These are phyloP conservation scores for Cajanus cajan DNA, from an alignment of 306 rosid species.

Conservation along the genomic window DNA sequence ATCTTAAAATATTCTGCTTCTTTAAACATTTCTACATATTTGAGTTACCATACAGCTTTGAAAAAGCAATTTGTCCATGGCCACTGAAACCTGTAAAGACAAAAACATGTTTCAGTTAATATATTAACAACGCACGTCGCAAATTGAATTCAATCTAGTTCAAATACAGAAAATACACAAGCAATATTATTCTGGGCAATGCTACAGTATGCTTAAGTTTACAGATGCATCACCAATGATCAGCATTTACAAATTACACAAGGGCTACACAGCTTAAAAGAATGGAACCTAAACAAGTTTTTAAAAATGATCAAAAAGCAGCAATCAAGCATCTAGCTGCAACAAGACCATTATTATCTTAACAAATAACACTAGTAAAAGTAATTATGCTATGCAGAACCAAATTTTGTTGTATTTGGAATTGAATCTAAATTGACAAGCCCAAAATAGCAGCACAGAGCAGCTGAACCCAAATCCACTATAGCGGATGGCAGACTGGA, in stretches of 20 bases:
- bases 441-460: not conserved
- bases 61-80: not conserved
- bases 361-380: not conserved
- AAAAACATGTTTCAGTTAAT: not conserved
- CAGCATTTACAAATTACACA: conserved; percentile 12
- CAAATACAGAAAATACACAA: conserved; percentile 1
- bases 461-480: not conserved
- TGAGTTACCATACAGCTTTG: conserved; percentile 18
- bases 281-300: not conserved
- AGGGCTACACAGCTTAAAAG: not conserved
- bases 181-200: not conserved
- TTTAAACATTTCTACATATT: conserved; percentile 16
- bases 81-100: conserved; percentile 28
- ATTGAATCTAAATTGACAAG: not conserved
- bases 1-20: conserved; percentile 14
- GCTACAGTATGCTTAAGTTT: not conserved
- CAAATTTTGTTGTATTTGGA: not conserved
- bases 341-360: not conserved
- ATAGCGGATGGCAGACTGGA: not conserved
- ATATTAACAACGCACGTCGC: not conserved
- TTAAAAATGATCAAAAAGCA: not conserved
- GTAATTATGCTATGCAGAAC: not conserved
- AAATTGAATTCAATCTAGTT: conserved; percentile 19
- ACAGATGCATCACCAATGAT: not conserved
- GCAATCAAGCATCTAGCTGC: not conserved